Base-by-base conservation (phyloP, 2,329 filamentous ascomycete genomes). In the Incumbomyces delicatus region DNA sequence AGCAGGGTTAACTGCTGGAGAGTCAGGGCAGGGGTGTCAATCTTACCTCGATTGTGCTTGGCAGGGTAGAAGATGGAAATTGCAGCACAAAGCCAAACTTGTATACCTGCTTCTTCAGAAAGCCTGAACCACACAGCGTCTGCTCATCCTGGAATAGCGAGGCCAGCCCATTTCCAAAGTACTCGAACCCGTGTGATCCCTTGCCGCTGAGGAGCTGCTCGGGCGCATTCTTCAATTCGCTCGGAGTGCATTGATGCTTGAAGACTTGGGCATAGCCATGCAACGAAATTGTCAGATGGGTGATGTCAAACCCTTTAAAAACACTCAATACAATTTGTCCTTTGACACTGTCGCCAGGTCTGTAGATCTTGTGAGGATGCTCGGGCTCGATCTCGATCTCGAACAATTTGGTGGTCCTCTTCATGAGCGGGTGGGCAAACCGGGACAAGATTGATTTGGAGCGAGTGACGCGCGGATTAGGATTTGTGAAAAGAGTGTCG, bases 11-110 rank as follows among this genome's bases (percentile, higher is more conserved):
- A 63, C 48, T 61, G 45, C 40, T 27, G 22, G n/a, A 43, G 27
- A 12, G 33, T 16, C 14, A 30, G 40, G 34, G 46, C 46, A 48
- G n/a, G 40, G 27, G 27, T 35, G 55, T 50, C 36, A 35, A 40
- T 72, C 85, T 61, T 76, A 95, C 90, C 68, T 94, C 89, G 60
- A 98, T 90, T 63, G 90, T 95, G 66, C 87, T 95, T n/a, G 79
- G 79, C 48, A 82, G 61, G 38, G 72, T 70, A 55, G 74, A 73
- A 34, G 73, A 68, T 2, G 79, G 78, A 53, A 83, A 79, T 39
- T 73, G 68, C 54, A 82, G 67, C 57, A 81, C 76, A 54, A 81
- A 83, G 44, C 77, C 74, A 60, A 83, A 83, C 56, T 80, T 76
- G 60, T 81, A 83, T 31, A 76, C 69, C n/a, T 78, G 77, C 58